Percentiles rank a stretch among this genome's conserved stretches.
These are phyloP conservation scores for Colletotrichum plurivorum DNA, from an alignment of 2,329 filamentous ascomycete genomes.

Conservation along the genomic window DNA sequence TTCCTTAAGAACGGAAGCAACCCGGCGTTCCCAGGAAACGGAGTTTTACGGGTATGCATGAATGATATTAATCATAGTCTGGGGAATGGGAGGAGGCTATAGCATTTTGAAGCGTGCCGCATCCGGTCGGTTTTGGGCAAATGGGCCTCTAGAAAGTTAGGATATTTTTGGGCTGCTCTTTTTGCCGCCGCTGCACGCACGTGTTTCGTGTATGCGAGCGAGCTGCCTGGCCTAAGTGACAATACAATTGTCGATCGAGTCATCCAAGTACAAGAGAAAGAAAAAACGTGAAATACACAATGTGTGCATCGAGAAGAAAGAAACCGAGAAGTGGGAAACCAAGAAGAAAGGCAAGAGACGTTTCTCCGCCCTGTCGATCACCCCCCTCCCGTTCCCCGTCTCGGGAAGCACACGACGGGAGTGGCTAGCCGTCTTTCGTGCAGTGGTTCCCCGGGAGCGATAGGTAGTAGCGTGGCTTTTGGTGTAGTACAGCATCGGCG, in stretches of 20 bases:
- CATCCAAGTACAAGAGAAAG: neutral
- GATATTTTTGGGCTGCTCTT: neutral
- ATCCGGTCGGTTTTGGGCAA: conserved; percentile 8
- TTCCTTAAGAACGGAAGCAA: no score
- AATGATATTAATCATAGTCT: neutral
- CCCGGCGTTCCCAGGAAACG: neutral
- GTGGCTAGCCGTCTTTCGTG: neutral
- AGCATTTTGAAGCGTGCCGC: conserved; percentile 3
- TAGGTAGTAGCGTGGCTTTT: no score
- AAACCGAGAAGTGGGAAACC: no score
- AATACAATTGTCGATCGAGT: neutral
- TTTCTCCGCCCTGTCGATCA: conserved; percentile 11
- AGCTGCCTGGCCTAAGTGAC: neutral
- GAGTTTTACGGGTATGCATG: conserved; percentile 1
- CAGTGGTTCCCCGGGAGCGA: no score
- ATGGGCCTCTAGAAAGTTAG: neutral
- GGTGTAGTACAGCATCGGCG: no score
- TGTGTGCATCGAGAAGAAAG: neutral
- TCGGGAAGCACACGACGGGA: neutral
- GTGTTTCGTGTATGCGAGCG: neutral
- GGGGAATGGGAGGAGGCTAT: neutral
- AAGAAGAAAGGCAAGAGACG: neutral
- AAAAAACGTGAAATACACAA: neutral
- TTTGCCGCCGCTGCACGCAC: neutral
- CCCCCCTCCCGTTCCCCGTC: neutral